Evolutionary conservation across 202 grass and related monocot genomes (phyloP).

Genomic region (Digitaria exilis): DNA sequence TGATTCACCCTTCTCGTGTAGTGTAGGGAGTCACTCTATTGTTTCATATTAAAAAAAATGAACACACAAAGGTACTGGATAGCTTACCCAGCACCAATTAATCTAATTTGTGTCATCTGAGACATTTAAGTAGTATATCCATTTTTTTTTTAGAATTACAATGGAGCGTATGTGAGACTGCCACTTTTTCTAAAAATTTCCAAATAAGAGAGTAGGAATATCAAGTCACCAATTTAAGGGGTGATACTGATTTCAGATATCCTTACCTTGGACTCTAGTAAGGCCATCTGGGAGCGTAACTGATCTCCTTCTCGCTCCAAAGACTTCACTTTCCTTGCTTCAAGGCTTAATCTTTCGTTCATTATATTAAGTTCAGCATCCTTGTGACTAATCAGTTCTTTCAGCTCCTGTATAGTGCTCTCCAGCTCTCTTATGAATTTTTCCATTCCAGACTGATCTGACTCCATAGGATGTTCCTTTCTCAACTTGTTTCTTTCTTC

Average conservation of each 20-base stretch:
- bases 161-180: background rate
- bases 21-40: too few relatives aligned
- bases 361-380: slow-evolving; percentile 66
- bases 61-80: background rate
- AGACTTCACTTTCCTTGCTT: slow-evolving; percentile 82
- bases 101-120: background rate
- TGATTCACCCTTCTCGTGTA: background rate
- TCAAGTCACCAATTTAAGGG: slow-evolving; percentile 20
- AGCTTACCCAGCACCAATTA: background rate
- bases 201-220: background rate
- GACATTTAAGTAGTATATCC: background rate
- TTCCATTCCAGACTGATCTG: slow-evolving; percentile 64
- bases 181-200: slow-evolving; percentile 9
- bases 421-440: slow-evolving; percentile 73
- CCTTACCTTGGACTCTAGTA: slow-evolving; percentile 92
- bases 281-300: slow-evolving; percentile 74
- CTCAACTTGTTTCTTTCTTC: slow-evolving; percentile 86
- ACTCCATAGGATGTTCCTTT: slow-evolving; percentile 57
- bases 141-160: background rate
- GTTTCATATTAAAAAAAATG: too few relatives aligned
- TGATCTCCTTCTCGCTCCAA: slow-evolving; percentile 94
- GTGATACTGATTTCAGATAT: slow-evolving; percentile 21
- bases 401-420: slow-evolving; percentile 61
- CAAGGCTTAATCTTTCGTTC: slow-evolving; percentile 80
- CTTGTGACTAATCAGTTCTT: slow-evolving; percentile 70